Base-by-base conservation (phyloP, 768 basidiomycete genomes). In the Pisolithus microcarpus region DNA sequence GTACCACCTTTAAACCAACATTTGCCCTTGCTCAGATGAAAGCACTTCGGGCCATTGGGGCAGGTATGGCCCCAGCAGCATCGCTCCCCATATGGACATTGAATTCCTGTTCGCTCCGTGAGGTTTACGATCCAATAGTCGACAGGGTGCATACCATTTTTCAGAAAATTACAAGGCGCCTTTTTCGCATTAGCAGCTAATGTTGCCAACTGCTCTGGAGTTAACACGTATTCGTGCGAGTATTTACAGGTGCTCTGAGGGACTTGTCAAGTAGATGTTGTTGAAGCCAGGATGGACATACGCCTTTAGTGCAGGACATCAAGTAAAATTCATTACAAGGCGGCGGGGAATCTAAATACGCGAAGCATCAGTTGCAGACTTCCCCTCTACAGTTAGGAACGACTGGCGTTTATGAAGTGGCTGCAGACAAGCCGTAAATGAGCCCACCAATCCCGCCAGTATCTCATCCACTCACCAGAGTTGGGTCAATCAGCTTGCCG, bases 11-110 rank as follows among this genome's bases (percentile, higher is more conserved):
- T 89, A 68, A 91, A 91, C 86, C 88, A 89, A 62, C 88, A 91
- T 68, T 85, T 89, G 39, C 87, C 87, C 62, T 84, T 87, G 68
- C 78, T 80, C 28, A 84, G 69, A 65, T 85, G 84, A 43, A 66
- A 70, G 59, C 84, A 85, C 59, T 78, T 80, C 16, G 76, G 75
- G n/a, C 88, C 88, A 56, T 84, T 84, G 13, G 88, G 88, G 59
- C 88, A 91, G 21, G 80, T 71, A 63, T 91, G 88, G 7, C 88
- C 88, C 86, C 87, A 90, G 65, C 87, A 89, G 60, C 87, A 91
- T 52, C 71, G 71, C 39, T 80, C 78, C 38, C 84, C 87, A 56
- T 82, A 82, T n/a, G 87, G 86, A 57, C 87, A 90, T 48, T 75
- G 77, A 24, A 83, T 70, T 28, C 85, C 87, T 88, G 54, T 19